Conservation (phyloP, 306 rosid species). For the Quercus robur region DNA sequence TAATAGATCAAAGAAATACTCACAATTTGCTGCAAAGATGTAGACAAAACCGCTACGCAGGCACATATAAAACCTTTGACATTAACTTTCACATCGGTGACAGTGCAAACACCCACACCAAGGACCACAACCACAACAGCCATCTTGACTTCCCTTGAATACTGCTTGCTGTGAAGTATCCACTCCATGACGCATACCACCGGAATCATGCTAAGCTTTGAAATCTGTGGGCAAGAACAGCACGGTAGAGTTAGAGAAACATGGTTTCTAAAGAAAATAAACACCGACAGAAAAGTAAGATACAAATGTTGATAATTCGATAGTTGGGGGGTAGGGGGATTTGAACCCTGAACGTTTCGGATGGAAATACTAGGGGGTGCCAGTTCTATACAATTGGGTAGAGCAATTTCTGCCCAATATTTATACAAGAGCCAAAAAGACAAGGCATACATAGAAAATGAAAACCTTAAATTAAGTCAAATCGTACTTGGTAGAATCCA, state of each 20-base stretch:
- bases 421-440: background rate
- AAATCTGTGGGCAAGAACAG: constrained; percentile 45
- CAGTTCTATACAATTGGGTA: too few relatives aligned
- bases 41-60: constrained; percentile 62
- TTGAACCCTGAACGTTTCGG: too few relatives aligned
- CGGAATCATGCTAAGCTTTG: constrained; percentile 96
- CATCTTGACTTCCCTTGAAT: constrained; percentile 73
- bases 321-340: too few relatives aligned
- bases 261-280: background rate
- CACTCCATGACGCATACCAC: constrained; percentile 97
- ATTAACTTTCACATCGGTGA: constrained; percentile 88
- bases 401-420: too few relatives aligned
- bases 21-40: constrained; percentile 96
- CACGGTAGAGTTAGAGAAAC: background rate
- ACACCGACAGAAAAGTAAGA: background rate
- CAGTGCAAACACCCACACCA: constrained; percentile 93
- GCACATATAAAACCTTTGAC: constrained; percentile 81
- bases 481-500: constrained; percentile 78
- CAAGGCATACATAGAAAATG: too few relatives aligned
- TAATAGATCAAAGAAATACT: constrained; percentile 27
- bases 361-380: too few relatives aligned
- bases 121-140: constrained; percentile 78
- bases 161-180: constrained; percentile 78
- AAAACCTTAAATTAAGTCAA: background rate
- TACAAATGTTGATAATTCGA: too few relatives aligned